Percentiles rank a stretch among this genome's conserved stretches.
Evolutionary conservation across 768 basidiomycete genomes (phyloP).

Genomic region (Lactarius psammicola): DNA sequence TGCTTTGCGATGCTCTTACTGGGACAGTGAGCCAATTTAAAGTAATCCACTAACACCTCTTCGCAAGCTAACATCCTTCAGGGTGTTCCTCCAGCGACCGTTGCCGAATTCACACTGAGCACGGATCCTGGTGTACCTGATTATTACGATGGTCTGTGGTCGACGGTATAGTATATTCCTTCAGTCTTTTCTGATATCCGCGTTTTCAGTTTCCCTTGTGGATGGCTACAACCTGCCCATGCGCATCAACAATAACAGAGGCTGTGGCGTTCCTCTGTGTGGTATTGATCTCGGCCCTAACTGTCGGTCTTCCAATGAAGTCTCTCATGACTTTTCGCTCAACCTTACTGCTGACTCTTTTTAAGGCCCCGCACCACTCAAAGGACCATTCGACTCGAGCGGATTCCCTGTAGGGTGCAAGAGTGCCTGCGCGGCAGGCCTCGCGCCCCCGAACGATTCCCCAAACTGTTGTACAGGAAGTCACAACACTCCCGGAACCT

Average conservation of each 20-base stretch:
- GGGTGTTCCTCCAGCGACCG: too few species aligned
- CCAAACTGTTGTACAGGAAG: slow-evolving; percentile 64
- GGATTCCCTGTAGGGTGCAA: slow-evolving; percentile 45
- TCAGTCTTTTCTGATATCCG: slow-evolving; percentile 22
- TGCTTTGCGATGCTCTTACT: slow-evolving; percentile 38
- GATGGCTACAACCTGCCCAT: slow-evolving; percentile 39
- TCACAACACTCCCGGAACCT: slow-evolving; percentile 51
- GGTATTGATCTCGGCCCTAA: slow-evolving; percentile 40
- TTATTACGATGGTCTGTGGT: slow-evolving; percentile 32
- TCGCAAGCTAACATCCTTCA: slow-evolving; percentile 2
- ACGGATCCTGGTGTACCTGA: too few species aligned
- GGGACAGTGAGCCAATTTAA: slow-evolving; percentile 37
- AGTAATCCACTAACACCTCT: neutral
- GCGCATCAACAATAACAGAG: slow-evolving; percentile 36
- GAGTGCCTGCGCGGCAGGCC: slow-evolving; percentile 43
- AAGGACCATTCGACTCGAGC: slow-evolving; percentile 38
- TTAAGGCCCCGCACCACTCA: slow-evolving; percentile 37
- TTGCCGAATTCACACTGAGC: too few species aligned
- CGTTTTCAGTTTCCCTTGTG: slow-evolving; percentile 33
- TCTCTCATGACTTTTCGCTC: neutral
- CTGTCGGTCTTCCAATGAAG: slow-evolving; percentile 26
- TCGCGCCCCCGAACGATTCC: too few species aligned
- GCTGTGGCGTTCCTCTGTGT: slow-evolving; percentile 38
- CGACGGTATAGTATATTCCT: neutral
- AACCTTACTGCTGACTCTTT: neutral